Evolutionary conservation across 768 basidiomycete species (phyloP).

Genomic region (Fomitopsis pulvina): DNA sequence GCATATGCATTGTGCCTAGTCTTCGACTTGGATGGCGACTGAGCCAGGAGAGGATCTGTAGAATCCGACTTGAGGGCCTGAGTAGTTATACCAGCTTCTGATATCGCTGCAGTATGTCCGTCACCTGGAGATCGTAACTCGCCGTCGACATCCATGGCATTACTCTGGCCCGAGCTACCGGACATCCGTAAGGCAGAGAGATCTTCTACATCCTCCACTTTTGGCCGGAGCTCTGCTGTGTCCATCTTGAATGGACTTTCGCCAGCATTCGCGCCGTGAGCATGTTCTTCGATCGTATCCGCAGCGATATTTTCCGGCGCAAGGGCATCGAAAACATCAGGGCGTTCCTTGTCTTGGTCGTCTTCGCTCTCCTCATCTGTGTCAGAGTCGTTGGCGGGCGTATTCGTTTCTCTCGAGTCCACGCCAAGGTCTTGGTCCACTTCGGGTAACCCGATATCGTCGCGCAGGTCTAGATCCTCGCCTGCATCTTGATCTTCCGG

Average conservation of each 20-base stretch:
- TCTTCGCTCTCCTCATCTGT: conserved; percentile 59
- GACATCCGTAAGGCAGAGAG: conserved; percentile 30
- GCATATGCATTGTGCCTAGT: conserved; percentile 38
- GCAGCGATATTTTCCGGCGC: conserved; percentile 49
- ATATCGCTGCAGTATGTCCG: neutral
- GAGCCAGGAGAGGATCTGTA: conserved; percentile 38
- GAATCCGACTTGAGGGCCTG: conserved; percentile 50
- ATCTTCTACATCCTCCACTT: conserved; percentile 55
- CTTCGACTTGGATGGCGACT: conserved; percentile 30
- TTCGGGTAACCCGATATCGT: conserved; percentile 1
- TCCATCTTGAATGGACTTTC: neutral
- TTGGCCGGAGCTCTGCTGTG: conserved; percentile 30
- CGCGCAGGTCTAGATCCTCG: conserved; percentile 14
- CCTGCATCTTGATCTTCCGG: conserved; percentile 24
- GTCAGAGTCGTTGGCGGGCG: conserved; percentile 37
- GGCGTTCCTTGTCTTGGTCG: conserved; percentile 49
- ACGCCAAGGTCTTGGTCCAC: conserved; percentile 15
- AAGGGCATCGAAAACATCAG: conserved; percentile 51
- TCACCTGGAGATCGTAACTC: neutral
- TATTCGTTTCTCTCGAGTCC: conserved; percentile 19
- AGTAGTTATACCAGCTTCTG: conserved; percentile 7
- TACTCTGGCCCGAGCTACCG: conserved; percentile 9
- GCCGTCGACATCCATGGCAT: conserved; percentile 26
- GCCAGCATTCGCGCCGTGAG: neutral
- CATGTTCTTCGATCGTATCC: conserved; percentile 41